These are phyloP conservation scores for Penicillium brevicompactum DNA, from an alignment of 2,329 filamentous ascomycete species.

Conservation along the genomic window DNA sequence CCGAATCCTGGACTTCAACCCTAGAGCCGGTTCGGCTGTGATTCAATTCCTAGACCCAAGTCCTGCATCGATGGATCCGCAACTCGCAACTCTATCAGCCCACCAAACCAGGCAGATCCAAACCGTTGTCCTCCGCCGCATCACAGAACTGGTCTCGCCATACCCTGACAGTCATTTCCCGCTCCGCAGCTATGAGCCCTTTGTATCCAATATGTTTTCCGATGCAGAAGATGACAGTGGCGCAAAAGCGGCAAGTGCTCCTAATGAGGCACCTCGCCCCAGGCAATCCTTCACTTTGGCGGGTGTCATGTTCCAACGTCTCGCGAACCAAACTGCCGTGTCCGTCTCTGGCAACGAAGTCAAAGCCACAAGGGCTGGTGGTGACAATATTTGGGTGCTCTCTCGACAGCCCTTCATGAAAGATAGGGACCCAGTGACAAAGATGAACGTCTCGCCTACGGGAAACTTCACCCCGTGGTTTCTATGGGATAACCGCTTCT, in stretches of 20 bases:
- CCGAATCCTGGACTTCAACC: conserved; percentile 33
- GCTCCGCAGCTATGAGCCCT: conserved; percentile 45
- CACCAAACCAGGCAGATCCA: conserved; percentile 34
- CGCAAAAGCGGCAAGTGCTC: background rate
- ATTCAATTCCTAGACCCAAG: conserved; percentile 30
- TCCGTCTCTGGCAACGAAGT: background rate
- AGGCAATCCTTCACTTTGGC: conserved; percentile 52
- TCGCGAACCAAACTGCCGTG: conserved; percentile 18
- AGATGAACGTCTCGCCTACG: conserved; percentile 18
- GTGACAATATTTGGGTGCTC: conserved; percentile 39
- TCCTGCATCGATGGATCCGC: conserved; percentile 10
- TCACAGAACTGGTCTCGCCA: conserved; percentile 55
- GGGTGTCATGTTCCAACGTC: conserved; percentile 51
- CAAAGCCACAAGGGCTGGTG: background rate
- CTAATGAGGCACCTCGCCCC: conserved; percentile 11
- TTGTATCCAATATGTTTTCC: conserved; percentile 47
- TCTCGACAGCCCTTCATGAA: conserved; percentile 42
- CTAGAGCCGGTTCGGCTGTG: conserved; percentile 37
- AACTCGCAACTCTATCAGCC: conserved; percentile 11
- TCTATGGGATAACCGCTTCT: conserved; percentile 60
- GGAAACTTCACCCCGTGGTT: background rate
- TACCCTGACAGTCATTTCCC: conserved; percentile 43
- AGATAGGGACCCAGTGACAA: conserved; percentile 23
- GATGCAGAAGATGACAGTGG: background rate
- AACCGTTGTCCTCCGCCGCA: conserved; percentile 49